Base-by-base conservation (phyloP, 306 rosid species). In the Trichosanthes cucumerina region DNA sequence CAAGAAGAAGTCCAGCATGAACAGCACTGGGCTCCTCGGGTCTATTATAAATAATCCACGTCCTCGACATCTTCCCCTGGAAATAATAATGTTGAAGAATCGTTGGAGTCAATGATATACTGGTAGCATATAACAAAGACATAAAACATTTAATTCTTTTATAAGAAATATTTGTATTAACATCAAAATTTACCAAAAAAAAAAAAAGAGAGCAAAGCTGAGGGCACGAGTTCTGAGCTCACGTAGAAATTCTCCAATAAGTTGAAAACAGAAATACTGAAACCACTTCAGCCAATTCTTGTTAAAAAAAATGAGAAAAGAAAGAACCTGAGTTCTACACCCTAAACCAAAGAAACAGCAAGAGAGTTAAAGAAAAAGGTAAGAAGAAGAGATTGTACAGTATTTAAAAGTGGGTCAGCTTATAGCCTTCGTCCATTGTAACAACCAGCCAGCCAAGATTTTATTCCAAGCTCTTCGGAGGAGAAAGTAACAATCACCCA, bases 21-120 rank as follows among this genome's bases (percentile, higher is more conserved):
- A 91, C 81, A 80, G 97, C 89, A 84, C 83, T 95, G 71, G 97
- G 95, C 72, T 90, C 97, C 83, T 83, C 94, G 49, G 97, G 95
- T 86, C 79, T 92, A 85, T 92, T 92, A 81, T 92, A 95, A 81
- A 86, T 82, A 77, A 95, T 88, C 98, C 97, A 92, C 75, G 96
- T 92, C 82, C 97, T 94, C 58, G 98, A 86, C 98, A 93, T 92
- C 88, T 91, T 92, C 53, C 98, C 98, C 98, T 93, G 91, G 82
- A 88, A 76, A 86, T 66, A 72, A 80, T 31, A 88, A 56, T 36
- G 59, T 83, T 75, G 74, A 36, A 53, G 79, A 81, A 80, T 57
- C 16, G 28, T 49, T 21, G 44, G 49, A 79, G 71, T 65, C 72
- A 0, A 73, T 13, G 34, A 28, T 47, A 15, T 46, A 73, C 43